These are phyloP conservation scores for Cytospora mali DNA, from an alignment of 2,329 filamentous ascomycete species.

Conservation along the genomic window DNA sequence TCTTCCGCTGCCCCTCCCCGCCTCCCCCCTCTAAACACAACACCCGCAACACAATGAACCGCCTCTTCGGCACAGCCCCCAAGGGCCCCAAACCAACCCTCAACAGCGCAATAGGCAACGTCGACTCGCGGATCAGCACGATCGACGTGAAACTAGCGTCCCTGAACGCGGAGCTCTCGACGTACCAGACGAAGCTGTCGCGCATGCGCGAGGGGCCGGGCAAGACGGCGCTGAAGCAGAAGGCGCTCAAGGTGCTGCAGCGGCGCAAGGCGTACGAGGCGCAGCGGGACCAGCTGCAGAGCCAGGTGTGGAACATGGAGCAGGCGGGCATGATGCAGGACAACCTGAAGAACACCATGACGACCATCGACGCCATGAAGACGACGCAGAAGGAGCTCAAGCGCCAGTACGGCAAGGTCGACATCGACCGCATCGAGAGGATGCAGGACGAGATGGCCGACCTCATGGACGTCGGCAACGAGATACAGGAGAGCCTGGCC, in stretches of 20 bases:
- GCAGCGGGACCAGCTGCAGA: slow-evolving; percentile 90
- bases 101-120: slow-evolving; percentile 78
- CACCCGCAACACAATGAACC: slow-evolving; percentile 69
- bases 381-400: slow-evolving; percentile 90
- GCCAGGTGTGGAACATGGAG: slow-evolving; percentile 99
- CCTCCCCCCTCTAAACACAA: background rate
- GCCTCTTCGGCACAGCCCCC: slow-evolving; percentile 88
- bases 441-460: slow-evolving; percentile 99
- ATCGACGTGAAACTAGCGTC: slow-evolving; percentile 95
- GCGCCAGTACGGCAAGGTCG: slow-evolving; percentile 95
- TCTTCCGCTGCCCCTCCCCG: background rate
- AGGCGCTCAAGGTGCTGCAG: slow-evolving; percentile 91
- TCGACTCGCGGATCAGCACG: slow-evolving; percentile 80
- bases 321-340: slow-evolving; percentile 98
- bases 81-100: slow-evolving; percentile 89
- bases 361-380: slow-evolving; percentile 96
- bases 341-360: slow-evolving; percentile 98
- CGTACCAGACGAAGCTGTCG: slow-evolving; percentile 82
- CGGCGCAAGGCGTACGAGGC: slow-evolving; percentile 92
- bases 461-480: slow-evolving; percentile 94
- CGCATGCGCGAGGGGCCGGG: slow-evolving; percentile 97
- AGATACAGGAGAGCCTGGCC: slow-evolving; percentile 94
- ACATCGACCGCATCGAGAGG: slow-evolving; percentile 95
- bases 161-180: slow-evolving; percentile 84
- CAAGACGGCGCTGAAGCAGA: slow-evolving; percentile 89